phyloP scores from a whole-genome alignment of 2,329 filamentous ascomycete genomes.

The Fusarium irregulare region DNA sequence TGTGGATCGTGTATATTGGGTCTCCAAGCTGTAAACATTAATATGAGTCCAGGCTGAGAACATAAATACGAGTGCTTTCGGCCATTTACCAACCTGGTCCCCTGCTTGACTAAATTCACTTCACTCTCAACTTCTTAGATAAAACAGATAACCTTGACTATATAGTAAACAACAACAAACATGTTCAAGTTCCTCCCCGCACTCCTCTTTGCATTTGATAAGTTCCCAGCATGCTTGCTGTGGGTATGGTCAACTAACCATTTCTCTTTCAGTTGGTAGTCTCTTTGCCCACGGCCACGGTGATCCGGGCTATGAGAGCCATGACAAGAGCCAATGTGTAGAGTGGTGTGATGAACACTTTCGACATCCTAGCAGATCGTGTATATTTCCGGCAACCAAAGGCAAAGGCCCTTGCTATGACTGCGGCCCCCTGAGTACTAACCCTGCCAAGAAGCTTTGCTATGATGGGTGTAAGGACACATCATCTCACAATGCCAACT shows the following conservation, averaged over 20 bases:
- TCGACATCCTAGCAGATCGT: neutral
- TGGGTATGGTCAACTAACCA: rapidly evolving
- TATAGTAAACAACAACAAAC: neutral
- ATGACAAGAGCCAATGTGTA: neutral
- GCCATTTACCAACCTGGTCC: too few species aligned
- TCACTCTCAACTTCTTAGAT: too few species aligned
- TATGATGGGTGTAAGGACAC: neutral
- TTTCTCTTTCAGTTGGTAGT: neutral
- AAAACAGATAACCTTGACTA: neutral
- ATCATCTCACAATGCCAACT: neutral
- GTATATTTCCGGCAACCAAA: neutral
- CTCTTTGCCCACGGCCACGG: neutral
- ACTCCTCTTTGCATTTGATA: neutral
- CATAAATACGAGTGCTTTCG: neutral
- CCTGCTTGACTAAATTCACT: too few species aligned
- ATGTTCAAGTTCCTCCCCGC: neutral
- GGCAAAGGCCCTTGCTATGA: neutral
- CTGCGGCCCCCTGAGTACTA: neutral
- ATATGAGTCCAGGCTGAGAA: too few species aligned
- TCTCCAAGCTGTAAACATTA: too few species aligned
- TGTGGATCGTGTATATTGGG: rapidly evolving
- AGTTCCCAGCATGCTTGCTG: neutral
- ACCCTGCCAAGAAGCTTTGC: neutral
- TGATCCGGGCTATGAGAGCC: neutral
- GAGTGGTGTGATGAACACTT: neutral